These are phyloP conservation scores for Circinella umbellata DNA, from an alignment of 371 early-diverging fungal genomes.

Conservation along the genomic window DNA sequence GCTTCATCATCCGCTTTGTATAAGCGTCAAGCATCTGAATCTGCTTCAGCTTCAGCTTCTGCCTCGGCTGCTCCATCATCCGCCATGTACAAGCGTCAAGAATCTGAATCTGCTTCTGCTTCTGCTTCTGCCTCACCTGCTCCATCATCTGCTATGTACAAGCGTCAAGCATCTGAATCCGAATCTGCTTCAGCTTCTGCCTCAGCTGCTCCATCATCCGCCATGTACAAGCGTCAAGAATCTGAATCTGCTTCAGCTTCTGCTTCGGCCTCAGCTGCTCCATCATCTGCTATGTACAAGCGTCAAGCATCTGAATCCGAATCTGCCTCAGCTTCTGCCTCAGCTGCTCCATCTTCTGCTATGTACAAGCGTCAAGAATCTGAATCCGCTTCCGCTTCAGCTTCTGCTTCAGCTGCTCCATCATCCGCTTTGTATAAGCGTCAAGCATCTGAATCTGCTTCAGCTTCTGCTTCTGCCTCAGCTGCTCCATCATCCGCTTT, in stretches of 20 bases:
- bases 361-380: background rate
- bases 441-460: background rate
- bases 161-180: too few species aligned
- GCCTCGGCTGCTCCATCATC: background rate
- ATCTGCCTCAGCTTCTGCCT: background rate
- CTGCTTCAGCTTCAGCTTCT: too few species aligned
- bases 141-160: too few species aligned
- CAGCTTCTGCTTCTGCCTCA: background rate
- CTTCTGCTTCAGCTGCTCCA: background rate
- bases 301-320: background rate
- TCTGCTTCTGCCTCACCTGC: too few species aligned
- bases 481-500: background rate
- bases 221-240: background rate
- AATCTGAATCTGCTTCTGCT: constrained; percentile 9
- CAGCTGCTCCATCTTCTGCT: background rate
- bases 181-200: too few species aligned
- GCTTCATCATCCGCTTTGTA: background rate
- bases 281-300: background rate
- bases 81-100: constrained; percentile 10
- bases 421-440: constrained; percentile 6
- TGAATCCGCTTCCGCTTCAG: too few species aligned
- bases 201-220: background rate
- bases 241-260: constrained; percentile 6
- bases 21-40: constrained; percentile 12
- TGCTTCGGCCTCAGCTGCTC: background rate